These are phyloP conservation scores for Chionographis japonica DNA, from an alignment of 106 monocot genomes.

Conservation along the genomic window DNA sequence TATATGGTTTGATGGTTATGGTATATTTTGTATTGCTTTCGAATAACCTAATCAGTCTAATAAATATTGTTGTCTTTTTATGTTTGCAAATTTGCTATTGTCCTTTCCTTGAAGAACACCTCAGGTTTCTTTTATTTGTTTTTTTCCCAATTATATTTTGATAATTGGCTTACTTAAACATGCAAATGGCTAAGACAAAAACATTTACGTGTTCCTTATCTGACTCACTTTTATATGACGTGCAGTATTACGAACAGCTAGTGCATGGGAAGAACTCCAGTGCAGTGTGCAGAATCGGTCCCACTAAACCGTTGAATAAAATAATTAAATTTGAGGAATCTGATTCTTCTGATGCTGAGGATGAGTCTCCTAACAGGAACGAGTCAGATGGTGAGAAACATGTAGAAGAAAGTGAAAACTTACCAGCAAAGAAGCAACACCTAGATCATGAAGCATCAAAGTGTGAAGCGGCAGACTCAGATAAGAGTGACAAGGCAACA, in stretches of 20 bases:
- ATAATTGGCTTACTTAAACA: no score
- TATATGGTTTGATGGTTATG: no score
- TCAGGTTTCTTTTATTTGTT: no score
- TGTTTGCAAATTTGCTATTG: no score
- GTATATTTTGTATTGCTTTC: no score
- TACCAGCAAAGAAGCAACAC: slow-evolving; percentile 14
- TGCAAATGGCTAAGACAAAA: no score
- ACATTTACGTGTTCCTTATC: neutral
- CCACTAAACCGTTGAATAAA: slow-evolving; percentile 56
- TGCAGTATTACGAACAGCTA: slow-evolving; percentile 72
- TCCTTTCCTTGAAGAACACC: no score
- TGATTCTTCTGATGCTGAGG: slow-evolving; percentile 66
- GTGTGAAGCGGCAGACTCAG: neutral
- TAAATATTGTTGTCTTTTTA: no score
- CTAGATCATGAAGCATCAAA: slow-evolving; percentile 3
- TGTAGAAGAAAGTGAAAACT: slow-evolving; percentile 16
- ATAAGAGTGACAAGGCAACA: slow-evolving; percentile 8
- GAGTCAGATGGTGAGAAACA: slow-evolving; percentile 11
- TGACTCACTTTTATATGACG: slow-evolving; percentile 1
- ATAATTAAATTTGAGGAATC: slow-evolving; percentile 59
- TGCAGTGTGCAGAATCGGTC: slow-evolving; percentile 10
- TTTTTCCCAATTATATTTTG: no score
- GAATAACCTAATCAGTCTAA: no score
- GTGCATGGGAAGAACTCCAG: slow-evolving; percentile 36
- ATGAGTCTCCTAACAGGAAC: slow-evolving; percentile 26